Evolutionary conservation across 1,284 basidiomycete genomes (phyloP).

Genomic region (Puccinia coronata): DNA sequence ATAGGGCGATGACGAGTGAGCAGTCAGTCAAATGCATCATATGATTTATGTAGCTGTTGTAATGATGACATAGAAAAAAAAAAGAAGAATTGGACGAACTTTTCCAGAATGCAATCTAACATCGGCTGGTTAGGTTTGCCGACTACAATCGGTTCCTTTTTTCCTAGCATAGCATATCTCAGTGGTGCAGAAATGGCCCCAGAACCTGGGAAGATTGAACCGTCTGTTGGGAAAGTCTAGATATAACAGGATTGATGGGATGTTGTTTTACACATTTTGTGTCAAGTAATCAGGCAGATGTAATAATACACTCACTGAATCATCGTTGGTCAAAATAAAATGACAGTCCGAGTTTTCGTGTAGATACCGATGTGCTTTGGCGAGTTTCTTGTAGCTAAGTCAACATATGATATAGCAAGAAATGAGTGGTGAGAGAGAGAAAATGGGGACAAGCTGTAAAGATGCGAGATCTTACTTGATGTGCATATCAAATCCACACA

Average conservation of each 20-base stretch:
- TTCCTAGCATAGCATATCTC: slow-evolving; percentile 69
- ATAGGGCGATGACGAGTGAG: background rate
- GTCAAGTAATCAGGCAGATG: background rate
- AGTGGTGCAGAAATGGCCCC: slow-evolving; percentile 83
- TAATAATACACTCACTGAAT: slow-evolving; percentile 64
- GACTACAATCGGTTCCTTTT: slow-evolving; percentile 71
- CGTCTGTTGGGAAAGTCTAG: slow-evolving; percentile 44
- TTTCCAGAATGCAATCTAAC: slow-evolving; percentile 93
- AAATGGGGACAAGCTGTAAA: background rate
- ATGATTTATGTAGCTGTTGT: too few relatives aligned
- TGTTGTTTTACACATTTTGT: too few relatives aligned
- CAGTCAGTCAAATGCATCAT: background rate
- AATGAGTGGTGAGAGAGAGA: slow-evolving; percentile 46
- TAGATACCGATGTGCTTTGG: slow-evolving; percentile 90
- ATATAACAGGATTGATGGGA: background rate
- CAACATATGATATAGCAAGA: slow-evolving; percentile 50
- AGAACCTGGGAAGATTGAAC: slow-evolving; percentile 60
- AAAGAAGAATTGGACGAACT: too few relatives aligned
- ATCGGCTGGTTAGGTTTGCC: slow-evolving; percentile 91
- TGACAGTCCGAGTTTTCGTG: slow-evolving; percentile 73
- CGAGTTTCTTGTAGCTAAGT: slow-evolving; percentile 90
- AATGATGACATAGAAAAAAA: too few relatives aligned
- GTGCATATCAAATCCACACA: slow-evolving; percentile 74
- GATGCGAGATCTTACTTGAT: slow-evolving; percentile 43
- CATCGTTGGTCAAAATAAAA: slow-evolving; percentile 91